Evolutionary conservation across 2,329 filamentous ascomycete genomes (phyloP).

Genomic region (Emericellopsis cladophorae): DNA sequence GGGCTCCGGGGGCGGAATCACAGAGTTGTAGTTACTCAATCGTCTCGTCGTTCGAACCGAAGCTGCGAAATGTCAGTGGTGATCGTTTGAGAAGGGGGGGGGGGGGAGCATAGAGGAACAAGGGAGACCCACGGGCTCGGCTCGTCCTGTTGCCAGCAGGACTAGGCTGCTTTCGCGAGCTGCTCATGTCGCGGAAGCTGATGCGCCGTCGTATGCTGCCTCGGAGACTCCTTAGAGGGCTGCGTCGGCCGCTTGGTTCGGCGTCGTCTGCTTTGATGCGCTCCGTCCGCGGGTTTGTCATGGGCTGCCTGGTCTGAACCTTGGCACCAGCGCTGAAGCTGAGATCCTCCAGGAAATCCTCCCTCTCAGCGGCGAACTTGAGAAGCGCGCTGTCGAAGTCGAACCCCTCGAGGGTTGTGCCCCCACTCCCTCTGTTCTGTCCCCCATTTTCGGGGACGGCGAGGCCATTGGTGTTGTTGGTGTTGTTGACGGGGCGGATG

Average conservation of each 20-base stretch:
- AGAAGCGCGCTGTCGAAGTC: slow-evolving; percentile 89
- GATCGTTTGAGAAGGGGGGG: no score
- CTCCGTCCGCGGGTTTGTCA: slow-evolving; percentile 69
- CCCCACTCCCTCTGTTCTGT: slow-evolving; percentile 12
- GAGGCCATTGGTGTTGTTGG: slow-evolving; percentile 6
- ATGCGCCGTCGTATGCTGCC: slow-evolving; percentile 88
- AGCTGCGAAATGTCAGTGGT: slow-evolving; percentile 19
- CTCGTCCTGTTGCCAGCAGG: slow-evolving; percentile 50
- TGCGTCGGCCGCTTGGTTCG: slow-evolving; percentile 36
- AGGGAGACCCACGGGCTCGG: slow-evolving; percentile 26
- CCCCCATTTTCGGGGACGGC: background rate
- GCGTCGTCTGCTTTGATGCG: slow-evolving; percentile 67
- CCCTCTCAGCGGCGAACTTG: slow-evolving; percentile 92
- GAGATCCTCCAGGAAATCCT: slow-evolving; percentile 85
- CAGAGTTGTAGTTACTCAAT: slow-evolving; percentile 94
- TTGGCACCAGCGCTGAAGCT: slow-evolving; percentile 78
- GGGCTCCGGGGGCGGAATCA: slow-evolving; percentile 87
- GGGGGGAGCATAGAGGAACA: background rate
- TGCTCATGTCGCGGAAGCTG: slow-evolving; percentile 91
- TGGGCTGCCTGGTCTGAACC: slow-evolving; percentile 53
- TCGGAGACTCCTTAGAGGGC: slow-evolving; percentile 48
- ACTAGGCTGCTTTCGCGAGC: slow-evolving; percentile 75
- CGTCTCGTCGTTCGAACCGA: slow-evolving; percentile 70
- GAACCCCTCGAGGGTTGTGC: slow-evolving; percentile 44
- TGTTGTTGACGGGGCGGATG: slow-evolving; percentile 33